Evolutionary conservation across 2,329 filamentous ascomycete species (phyloP).

Genomic region (Aspergillus fumigatus): DNA sequence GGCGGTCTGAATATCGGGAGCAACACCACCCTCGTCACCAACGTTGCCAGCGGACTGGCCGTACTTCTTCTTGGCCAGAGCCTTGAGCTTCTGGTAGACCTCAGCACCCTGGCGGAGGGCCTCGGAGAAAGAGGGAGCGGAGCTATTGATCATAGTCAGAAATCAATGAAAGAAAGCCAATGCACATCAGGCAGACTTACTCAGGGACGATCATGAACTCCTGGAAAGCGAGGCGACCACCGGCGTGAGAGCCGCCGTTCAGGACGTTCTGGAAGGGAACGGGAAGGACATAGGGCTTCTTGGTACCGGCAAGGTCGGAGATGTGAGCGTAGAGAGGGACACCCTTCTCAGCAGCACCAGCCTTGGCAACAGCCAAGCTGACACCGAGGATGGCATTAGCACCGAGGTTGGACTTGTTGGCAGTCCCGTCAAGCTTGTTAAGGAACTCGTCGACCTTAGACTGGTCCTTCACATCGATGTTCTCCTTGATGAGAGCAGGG

Average conservation of each 20-base stretch:
- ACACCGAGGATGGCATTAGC: conserved; percentile 88
- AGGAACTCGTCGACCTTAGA: conserved; percentile 78
- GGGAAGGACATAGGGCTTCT: conserved; percentile 86
- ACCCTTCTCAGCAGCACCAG: conserved; percentile 82
- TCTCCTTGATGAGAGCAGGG: conserved; percentile 76
- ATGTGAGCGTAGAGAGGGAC: conserved; percentile 85
- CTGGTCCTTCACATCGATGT: conserved; percentile 81
- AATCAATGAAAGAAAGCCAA: neutral
- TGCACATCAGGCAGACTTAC: conserved; percentile 42
- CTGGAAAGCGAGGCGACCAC: conserved; percentile 91
- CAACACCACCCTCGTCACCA: conserved; percentile 98
- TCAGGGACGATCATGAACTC: conserved; percentile 93
- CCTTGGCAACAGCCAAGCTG: conserved; percentile 79
- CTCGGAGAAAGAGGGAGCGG: conserved; percentile 88
- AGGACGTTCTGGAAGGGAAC: conserved; percentile 93
- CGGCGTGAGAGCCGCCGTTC: conserved; percentile 93
- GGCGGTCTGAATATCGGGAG: conserved; percentile 94
- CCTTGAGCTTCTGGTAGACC: conserved; percentile 97
- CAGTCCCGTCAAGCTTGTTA: conserved; percentile 75
- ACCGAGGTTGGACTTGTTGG: conserved; percentile 83
- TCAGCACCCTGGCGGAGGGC: conserved; percentile 94
- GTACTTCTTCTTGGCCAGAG: conserved; percentile 98
- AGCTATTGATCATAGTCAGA: conserved; percentile 42
- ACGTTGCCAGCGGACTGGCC: conserved; percentile 98
- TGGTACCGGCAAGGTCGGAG: conserved; percentile 80